Evolutionary conservation across 2,329 filamentous ascomycete genomes (phyloP).

Genomic region (Monosporascus ibericus): DNA sequence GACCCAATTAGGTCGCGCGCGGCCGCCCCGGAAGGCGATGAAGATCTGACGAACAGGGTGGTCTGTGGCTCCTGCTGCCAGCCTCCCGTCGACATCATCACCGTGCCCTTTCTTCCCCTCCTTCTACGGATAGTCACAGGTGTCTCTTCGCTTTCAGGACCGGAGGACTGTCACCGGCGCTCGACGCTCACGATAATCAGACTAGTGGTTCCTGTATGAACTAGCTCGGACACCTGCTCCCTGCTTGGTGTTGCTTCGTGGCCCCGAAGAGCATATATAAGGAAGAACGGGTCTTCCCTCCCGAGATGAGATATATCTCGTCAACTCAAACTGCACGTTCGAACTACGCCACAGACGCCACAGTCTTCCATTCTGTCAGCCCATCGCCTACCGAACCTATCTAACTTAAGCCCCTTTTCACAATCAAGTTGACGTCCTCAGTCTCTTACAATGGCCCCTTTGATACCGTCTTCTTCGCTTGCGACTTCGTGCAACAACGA

Average conservation of each 20-base stretch:
- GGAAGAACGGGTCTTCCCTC: not conserved
- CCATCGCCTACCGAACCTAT: not conserved
- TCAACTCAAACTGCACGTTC: not conserved
- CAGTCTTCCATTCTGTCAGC: too few relatives aligned
- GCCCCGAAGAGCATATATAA: not conserved
- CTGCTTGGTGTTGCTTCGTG: not conserved
- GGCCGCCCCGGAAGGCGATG: not conserved
- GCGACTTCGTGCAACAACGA: slow-evolving; percentile 3
- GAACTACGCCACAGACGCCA: not conserved
- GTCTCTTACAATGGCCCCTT: slow-evolving; percentile 9
- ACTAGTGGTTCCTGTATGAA: not conserved
- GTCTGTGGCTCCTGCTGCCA: not conserved
- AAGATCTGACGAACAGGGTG: not conserved
- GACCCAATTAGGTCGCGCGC: not conserved
- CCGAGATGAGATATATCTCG: not conserved
- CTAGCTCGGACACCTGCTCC: not conserved
- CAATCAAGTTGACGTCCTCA: not conserved
- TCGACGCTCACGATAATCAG: not conserved
- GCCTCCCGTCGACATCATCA: not conserved
- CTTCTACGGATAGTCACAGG: not conserved
- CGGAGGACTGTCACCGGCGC: not conserved
- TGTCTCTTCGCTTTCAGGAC: not conserved
- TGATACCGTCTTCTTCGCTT: slow-evolving; percentile 4
- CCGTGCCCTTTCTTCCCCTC: not conserved
- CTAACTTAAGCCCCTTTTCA: too few relatives aligned